Base-by-base conservation (phyloP, 2,329 filamentous ascomycete species). In the Hypomyces perniciosus region DNA sequence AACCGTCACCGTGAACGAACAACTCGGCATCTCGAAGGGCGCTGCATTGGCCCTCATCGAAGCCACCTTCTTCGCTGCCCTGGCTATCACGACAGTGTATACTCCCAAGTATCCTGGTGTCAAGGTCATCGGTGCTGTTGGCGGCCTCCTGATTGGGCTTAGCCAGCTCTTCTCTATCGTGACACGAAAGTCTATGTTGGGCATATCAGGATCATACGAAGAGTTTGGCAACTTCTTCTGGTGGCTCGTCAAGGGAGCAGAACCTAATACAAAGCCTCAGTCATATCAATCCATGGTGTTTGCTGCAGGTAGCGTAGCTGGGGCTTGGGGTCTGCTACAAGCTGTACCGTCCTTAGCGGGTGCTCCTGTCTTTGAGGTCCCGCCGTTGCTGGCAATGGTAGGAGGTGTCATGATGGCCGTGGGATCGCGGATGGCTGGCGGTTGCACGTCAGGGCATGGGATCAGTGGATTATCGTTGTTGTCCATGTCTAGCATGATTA, bases 381-480 rank as follows among this genome's bases (percentile, higher is more conserved):
- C 68, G 4, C 68, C 71, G 0, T 27, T 59, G 2, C 61, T 69
- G 54, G 77, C 80, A 0, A 59, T 75, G 1, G 42, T 72, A 0
- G 84, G 84, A 2, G 84, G 84, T 0, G 68, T 77, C 4, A 52
- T 77, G 10, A 78, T 86, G 68, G 73, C 76, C 0, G 61, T 86
- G 7, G 84, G 84, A 1, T 73, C 81, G 1, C 75, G 83, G 44
- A 61, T 86, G 49, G 83, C 79, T 0, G 83, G 82, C 2, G 84
- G 84, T 0, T 88, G 84, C 56, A 85, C 84, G 0, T 84, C 80
- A 5, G 84, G 84, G 0, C 84, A 88, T 62, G 84, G 84, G 0
- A 81, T 88, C 55, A 85, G 79, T 52, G 84, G 84, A 0, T 74
- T 86, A 60, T 78, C 79, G n/a, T 68, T 83, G 53, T 68, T 86